Evolutionary conservation across 495 filamentous ascomycete genomes (phyloP).

Genomic region (Penicillium coprophilum): DNA sequence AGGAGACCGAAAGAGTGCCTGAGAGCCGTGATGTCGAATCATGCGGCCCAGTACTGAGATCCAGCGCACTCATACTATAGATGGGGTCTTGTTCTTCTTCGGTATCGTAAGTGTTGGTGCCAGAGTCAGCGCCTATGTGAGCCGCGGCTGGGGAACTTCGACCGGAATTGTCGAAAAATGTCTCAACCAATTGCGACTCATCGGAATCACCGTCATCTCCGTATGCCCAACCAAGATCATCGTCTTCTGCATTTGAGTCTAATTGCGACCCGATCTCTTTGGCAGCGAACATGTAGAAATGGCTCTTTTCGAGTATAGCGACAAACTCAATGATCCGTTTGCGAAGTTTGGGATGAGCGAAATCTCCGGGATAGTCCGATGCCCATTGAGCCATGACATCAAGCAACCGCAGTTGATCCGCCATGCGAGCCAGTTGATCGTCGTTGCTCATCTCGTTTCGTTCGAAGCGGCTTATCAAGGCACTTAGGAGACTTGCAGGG

Average conservation of each 20-base stretch:
- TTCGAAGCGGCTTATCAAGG: constrained; percentile 74
- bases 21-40: constrained; percentile 44
- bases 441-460: constrained; percentile 60
- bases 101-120: constrained; percentile 24
- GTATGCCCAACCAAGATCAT: constrained; percentile 76
- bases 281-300: constrained; percentile 76
- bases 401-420: constrained; percentile 78
- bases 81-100: constrained; percentile 45
- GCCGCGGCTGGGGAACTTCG: constrained; percentile 43
- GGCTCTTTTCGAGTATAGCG: constrained; percentile 60
- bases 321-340: constrained; percentile 71
- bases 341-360: constrained; percentile 76
- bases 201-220: constrained; percentile 56
- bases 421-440: constrained; percentile 64
- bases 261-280: constrained; percentile 73
- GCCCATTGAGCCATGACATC: constrained; percentile 87
- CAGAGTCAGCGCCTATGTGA: constrained; percentile 27
- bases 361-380: constrained; percentile 87
- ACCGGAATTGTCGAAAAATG: constrained; percentile 40
- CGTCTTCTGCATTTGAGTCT: constrained; percentile 67
- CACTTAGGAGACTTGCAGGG: constrained; percentile 69
- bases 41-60: constrained; percentile 43
- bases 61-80: constrained; percentile 45
- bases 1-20: constrained; percentile 42
- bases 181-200: constrained; percentile 36